Base-by-base conservation (phyloP, 2,329 filamentous ascomycete genomes). In the Microdochium paspali region DNA sequence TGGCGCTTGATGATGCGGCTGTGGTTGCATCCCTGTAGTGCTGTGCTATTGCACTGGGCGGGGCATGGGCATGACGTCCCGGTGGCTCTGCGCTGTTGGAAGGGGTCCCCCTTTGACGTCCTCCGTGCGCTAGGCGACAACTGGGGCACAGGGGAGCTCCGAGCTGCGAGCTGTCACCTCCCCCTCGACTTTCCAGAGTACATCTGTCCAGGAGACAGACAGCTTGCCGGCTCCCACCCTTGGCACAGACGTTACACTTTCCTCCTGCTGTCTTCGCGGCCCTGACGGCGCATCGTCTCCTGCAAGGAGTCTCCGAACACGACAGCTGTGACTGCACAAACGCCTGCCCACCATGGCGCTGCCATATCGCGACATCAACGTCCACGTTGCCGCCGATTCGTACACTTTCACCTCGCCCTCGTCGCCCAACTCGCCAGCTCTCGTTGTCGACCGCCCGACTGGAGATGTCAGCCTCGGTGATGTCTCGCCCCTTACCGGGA, bases 401-500 rank as follows among this genome's bases (percentile, higher is more conserved):
- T 98, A 98, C 74, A 88, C 90, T 58, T 98, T 98, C 68, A 90
- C 88, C 32, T 98, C 93, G 24, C 93, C 93, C 24, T 97, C 93
- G 1, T 91, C 90, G 3, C 90, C 90, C 51, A 82, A 90, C 67
- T 85, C 90, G 24, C 89, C 88, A 13, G 88, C 89, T 10, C 76
- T 98, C 46, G 82, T 95, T 13, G 79, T 98, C 54, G 93, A 97
- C 61, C 82, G 93, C 47, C 93, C 93, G 10, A 93, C 90, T 13
- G 93, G 93, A 51, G 90, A 97, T 67, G 71, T 97, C 46, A 81
- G 90, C 51, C 76, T 98, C 50, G 85, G 84, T 59, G 86, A 95
- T 77, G 85, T 85, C 49, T 80, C 84, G 54, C 72, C 90, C 44
- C 74, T 85, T 46, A 82, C 84, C 24, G 82, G 82, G 35, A 90